Base-by-base conservation (phyloP, 2,329 filamentous ascomycete species). In the Periconia digitata region DNA sequence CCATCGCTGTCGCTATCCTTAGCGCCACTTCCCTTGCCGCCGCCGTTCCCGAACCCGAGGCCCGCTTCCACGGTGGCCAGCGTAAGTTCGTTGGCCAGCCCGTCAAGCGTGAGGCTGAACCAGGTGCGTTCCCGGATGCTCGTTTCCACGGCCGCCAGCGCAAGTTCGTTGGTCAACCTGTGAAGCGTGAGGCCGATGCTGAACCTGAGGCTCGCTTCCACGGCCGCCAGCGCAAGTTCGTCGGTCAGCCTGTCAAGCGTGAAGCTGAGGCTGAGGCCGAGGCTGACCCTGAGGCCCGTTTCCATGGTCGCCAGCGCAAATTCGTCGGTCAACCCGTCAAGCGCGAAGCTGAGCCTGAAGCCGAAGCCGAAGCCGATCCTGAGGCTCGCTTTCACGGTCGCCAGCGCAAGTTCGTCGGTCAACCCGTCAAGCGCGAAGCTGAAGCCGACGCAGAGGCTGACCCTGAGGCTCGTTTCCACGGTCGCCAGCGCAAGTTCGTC, bases 1-100 rank as follows among this genome's bases (percentile, higher is more conserved):
- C 77, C 44, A 58, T 77, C 44, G 59, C 72, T 40, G 67, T 74
- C 46, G 58, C 67, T 43, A 61, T 76, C 43, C 51, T 79, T 41
- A 72, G 72, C 44, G 71, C 70, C 42, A 70, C 71, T 59, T 63
- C 70, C 54, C 64, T 70, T 51, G 66, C 66, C 44, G 71, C 73
- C 47, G 70, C 66, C 63, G 54, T 71, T 46, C 73, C 73, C 48
- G 63, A 70, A 51, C 46, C 75, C 20, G 46, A 43, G 35, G 15
- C 43, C 48, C 43, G 8, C 16, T 17, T 18, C 34, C 7, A n/a
- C 15, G 7, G 3, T 20, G 16, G 10, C 17, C 8, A 20, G 16
- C 22, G 37, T 22, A 6, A 15, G 13, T 41, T 41, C 38, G 38
- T 40, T 22, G 53, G 65, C 29, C 57, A 67, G 50, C 49, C 59